phyloP scores from a whole-genome alignment of 1,284 basidiomycete genomes.

The Irpex lacteus region DNA sequence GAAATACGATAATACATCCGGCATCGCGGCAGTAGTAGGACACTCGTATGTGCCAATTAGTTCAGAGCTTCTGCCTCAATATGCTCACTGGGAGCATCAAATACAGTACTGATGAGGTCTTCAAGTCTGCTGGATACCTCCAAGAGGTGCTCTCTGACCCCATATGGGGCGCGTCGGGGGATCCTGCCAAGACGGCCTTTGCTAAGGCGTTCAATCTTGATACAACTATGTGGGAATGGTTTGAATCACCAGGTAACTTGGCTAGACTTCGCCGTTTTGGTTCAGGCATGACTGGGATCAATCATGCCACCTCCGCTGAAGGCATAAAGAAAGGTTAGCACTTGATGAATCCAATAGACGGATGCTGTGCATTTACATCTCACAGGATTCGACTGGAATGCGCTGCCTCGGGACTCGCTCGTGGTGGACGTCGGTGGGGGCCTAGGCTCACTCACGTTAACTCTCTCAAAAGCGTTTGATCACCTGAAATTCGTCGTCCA shows the following conservation, averaged over 20 bases:
- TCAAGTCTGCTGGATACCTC: slow-evolving; percentile 25
- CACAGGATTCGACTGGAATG: slow-evolving; percentile 16
- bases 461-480: slow-evolving; percentile 18
- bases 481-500: slow-evolving; percentile 24
- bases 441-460: slow-evolving; percentile 20
- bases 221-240: slow-evolving; percentile 18
- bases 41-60: slow-evolving; percentile 18
- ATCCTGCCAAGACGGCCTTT: slow-evolving; percentile 23
- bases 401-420: slow-evolving; percentile 2
- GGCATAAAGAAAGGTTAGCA: slow-evolving; percentile 12
- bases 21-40: slow-evolving; percentile 21
- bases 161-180: slow-evolving; percentile 16
- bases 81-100: background rate
- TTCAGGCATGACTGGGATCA: background rate
- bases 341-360: slow-evolving; percentile 8
- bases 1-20: slow-evolving; percentile 26
- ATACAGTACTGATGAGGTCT: slow-evolving; percentile 20
- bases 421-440: slow-evolving; percentile 25
- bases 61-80: slow-evolving; percentile 5
- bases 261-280: background rate
- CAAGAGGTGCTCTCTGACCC: slow-evolving; percentile 26
- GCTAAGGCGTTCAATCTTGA: slow-evolving; percentile 23
- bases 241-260: slow-evolving; percentile 13
- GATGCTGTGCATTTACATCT: background rate
- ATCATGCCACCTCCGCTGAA: background rate